Conservation (phyloP, 257 asterid species). For the Nicotiana obtusifolia region DNA sequence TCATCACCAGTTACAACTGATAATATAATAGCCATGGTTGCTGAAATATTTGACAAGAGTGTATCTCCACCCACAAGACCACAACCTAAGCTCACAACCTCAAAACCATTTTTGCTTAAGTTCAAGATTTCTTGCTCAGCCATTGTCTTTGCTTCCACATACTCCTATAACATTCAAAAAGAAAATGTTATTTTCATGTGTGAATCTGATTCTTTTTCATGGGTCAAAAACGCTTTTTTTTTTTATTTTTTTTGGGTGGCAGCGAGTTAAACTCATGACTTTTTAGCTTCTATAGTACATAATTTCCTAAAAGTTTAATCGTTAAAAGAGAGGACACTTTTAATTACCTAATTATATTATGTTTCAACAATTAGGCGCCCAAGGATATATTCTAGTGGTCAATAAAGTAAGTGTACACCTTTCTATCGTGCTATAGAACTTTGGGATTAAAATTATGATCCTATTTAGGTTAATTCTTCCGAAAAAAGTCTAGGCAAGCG, state of each 20-base stretch:
- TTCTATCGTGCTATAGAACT: no score
- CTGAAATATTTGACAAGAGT: background rate
- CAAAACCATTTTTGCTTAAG: background rate
- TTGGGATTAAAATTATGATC: no score
- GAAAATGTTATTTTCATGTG: background rate
- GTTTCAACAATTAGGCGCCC: background rate
- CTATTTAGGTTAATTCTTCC: no score
- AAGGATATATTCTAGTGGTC: background rate
- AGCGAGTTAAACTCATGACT: no score
- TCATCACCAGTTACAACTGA: constrained; percentile 8
- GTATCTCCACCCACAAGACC: constrained; percentile 18
- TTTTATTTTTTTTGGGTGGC: no score
- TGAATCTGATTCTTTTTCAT: no score
- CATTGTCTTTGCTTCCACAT: constrained; percentile 13
- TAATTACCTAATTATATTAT: no score
- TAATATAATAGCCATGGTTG: background rate
- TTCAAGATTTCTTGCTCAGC: constrained; percentile 20
- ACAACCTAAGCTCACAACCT: constrained; percentile 17
- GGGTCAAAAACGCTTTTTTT: no score
- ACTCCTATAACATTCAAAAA: constrained; percentile 14
- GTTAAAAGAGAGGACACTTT: no score
- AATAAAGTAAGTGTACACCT: background rate
- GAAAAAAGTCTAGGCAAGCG: no score
- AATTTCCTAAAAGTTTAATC: no score
- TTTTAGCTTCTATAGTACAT: no score